Evolutionary conservation across 2,329 filamentous ascomycete species (phyloP).

Genomic region (Hymenoscyphus repandus): DNA sequence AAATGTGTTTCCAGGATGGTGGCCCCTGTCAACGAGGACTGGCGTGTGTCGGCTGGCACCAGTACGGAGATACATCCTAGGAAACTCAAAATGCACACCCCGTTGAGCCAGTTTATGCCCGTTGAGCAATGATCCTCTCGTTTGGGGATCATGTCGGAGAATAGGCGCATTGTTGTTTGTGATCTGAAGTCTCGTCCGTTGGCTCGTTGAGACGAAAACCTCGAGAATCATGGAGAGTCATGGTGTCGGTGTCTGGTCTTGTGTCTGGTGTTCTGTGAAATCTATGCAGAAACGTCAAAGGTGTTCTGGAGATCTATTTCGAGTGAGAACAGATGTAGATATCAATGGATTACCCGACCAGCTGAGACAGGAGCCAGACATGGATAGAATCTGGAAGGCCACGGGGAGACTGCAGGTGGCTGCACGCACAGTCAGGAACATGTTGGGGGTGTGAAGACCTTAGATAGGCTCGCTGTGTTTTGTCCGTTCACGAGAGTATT

Average conservation of each 20-base stretch:
- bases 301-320: constrained; percentile 12
- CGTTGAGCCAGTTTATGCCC: background rate
- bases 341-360: background rate
- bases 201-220: background rate
- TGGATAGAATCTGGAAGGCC: background rate
- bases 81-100: too few species aligned
- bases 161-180: constrained; percentile 21
- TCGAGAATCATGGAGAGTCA: background rate
- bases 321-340: constrained; percentile 1
- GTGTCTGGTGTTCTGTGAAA: too few species aligned
- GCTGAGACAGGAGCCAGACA: background rate
- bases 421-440: constrained; percentile 1
- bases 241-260: too few species aligned
- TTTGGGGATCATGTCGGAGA: constrained; percentile 17
- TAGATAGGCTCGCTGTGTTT: too few species aligned
- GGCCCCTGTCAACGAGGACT: too few species aligned
- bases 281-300: background rate
- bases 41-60: too few species aligned
- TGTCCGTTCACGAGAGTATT: too few species aligned
- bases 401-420: constrained; percentile 3
- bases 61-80: too few species aligned
- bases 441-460: background rate
- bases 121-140: background rate
- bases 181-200: constrained; percentile 1
- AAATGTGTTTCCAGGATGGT: too few species aligned